phyloP scores from a whole-genome alignment of 2,329 filamentous ascomycete genomes.

The Paracamarosporium sp. region DNA sequence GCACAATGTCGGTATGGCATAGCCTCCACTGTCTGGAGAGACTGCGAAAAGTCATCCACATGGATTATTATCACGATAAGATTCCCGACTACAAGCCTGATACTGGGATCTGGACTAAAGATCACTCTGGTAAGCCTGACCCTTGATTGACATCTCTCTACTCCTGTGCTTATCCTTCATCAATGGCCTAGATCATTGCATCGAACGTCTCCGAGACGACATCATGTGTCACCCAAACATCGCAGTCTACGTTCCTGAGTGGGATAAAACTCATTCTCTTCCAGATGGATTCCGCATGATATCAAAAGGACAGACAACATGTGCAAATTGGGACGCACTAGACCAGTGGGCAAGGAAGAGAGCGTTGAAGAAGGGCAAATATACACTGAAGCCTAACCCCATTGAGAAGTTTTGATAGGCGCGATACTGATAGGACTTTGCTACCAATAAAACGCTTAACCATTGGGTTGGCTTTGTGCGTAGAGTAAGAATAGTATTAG shows the following conservation, averaged over 20 bases:
- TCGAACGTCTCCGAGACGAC: constrained; percentile 8
- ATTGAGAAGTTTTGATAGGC: too few species aligned
- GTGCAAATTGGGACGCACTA: constrained; percentile 4
- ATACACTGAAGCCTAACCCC: constrained; percentile 1
- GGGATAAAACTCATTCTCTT: neutral
- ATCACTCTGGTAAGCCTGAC: neutral
- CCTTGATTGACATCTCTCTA: neutral
- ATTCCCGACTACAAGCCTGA: neutral
- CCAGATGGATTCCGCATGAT: constrained; percentile 6
- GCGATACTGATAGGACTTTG: too few species aligned
- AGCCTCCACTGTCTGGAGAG: constrained; percentile 7
- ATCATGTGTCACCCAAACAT: constrained; percentile 6
- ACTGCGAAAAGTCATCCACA: constrained; percentile 4
- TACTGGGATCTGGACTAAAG: constrained; percentile 2
- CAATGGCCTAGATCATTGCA: constrained; percentile 4
- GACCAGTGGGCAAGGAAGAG: constrained; percentile 6
- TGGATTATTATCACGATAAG: constrained; percentile 1
- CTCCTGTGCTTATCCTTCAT: neutral
- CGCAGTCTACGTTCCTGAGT: constrained; percentile 5
- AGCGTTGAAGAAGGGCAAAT: constrained; percentile 1
- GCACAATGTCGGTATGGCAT: constrained; percentile 9
- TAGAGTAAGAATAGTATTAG: too few species aligned
- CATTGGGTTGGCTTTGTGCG: too few species aligned
- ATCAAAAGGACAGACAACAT: constrained; percentile 1
- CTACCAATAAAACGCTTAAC: too few species aligned